A percentile compares a stretch with the other conserved stretches of the same genome.
Evolutionary conservation across 176 grass and related monocot species (phyloP).

Genomic region (Panicum miliaceum): DNA sequence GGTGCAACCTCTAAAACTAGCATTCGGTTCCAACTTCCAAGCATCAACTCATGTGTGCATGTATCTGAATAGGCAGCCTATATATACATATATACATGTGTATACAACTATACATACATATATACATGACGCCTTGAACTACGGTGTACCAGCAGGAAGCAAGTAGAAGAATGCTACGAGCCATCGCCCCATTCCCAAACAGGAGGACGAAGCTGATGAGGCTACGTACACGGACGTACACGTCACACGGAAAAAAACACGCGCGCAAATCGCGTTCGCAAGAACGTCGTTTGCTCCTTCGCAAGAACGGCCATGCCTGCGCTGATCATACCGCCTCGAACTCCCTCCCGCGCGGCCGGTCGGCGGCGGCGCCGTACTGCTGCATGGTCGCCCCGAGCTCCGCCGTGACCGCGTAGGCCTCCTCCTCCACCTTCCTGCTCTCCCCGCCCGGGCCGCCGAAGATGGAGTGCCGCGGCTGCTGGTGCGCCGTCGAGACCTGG

Average conservation of each 20-base stretch:
- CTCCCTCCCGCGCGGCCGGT: slow-evolving; percentile 32
- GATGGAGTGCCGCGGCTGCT: slow-evolving; percentile 54
- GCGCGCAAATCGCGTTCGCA: not conserved
- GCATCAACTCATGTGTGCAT: not conserved
- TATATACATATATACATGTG: not conserved
- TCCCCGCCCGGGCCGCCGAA: slow-evolving; percentile 37
- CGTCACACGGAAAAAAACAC: not conserved
- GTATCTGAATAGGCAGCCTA: not conserved
- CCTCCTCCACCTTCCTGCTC: slow-evolving; percentile 58
- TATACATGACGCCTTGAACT: not conserved
- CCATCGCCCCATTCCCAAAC: slow-evolving; percentile 12
- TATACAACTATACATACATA: not conserved
- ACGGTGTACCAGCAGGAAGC: not conserved
- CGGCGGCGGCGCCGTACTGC: slow-evolving; percentile 25
- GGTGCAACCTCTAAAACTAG: not conserved
- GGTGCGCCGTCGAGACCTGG: slow-evolving; percentile 34
- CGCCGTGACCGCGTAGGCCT: slow-evolving; percentile 47
- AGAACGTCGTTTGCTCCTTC: not conserved
- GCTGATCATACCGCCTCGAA: slow-evolving; percentile 36
- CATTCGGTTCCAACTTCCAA: not conserved
- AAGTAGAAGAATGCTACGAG: not conserved
- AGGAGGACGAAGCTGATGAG: slow-evolving; percentile 3
- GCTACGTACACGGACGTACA: not conserved
- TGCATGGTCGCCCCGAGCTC: slow-evolving; percentile 49
- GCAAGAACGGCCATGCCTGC: not conserved